Base-by-base conservation (phyloP, 2,329 filamentous ascomycete species). In the Fusarium phyllophilum region DNA sequence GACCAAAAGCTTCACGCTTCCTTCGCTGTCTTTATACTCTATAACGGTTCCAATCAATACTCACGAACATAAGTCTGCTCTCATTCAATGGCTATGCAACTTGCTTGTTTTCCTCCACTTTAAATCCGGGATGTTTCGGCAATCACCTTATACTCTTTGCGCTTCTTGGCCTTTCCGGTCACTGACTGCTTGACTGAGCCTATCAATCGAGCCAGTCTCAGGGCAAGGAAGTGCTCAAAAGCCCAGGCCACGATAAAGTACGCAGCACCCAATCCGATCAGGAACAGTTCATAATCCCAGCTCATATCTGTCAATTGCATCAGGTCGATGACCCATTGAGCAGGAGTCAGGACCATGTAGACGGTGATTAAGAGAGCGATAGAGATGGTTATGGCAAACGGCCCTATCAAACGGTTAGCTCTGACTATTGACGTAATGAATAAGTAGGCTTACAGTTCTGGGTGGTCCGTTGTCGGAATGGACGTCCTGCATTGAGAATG, bases 221-320 rank as follows among this genome's bases (percentile, higher is more conserved):
- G 90, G 69, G 98, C 92, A 9, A 96, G 44, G 62, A 89, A 88
- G 63, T 88, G 88, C 83, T 99, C 96, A 8, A 90, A 89, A 12
- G 88, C 78, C 89, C 92, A 97, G 3, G 93, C 91, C 22, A 92
- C 74, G 0, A 83, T 82, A 64, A 98, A 90, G 66, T 93, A 95
- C 2, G 88, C 86, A 15, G 91, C 64, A 2, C 94, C 95, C 12
- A 98, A 82, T 0, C 84, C 84, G 6, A 98, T 79, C 42, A 98
- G 84, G 77, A 94, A 93, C 18, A 91, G 59, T 78, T 93, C 92
- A 83, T 97, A 99, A 58, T 88, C 85, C 75, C 85, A 84, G 42
- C 90, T 91, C 86, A 97, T 91, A 57, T 86, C 86, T 1, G 95
- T 98, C 68, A 99, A 85, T 81, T 98, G 90, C 95, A 99, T 99